Percentiles rank a stretch among this genome's conserved stretches.
These are phyloP conservation scores for Coprinopsis sp. DNA, from an alignment of 768 basidiomycete genomes.

Conservation along the genomic window DNA sequence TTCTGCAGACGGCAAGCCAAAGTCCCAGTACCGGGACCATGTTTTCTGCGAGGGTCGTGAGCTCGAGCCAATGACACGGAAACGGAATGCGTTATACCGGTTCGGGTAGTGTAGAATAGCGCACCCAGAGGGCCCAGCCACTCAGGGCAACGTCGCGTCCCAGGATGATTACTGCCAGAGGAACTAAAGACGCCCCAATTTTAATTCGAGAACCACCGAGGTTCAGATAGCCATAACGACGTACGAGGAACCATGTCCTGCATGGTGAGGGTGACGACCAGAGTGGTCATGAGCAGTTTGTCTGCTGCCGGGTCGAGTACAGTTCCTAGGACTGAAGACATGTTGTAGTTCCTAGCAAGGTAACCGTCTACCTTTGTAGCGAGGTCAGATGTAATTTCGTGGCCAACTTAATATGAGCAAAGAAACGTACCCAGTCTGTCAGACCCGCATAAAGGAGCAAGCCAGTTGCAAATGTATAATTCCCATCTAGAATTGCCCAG, in stretches of 20 bases:
- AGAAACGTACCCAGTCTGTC: constrained; percentile 73
- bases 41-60: constrained; percentile 63
- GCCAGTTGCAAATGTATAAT: constrained; percentile 77
- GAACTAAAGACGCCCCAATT: constrained; percentile 45
- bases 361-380: constrained; percentile 91
- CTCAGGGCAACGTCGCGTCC: constrained; percentile 86
- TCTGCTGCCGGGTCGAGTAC: constrained; percentile 97
- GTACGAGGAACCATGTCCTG: constrained; percentile 79
- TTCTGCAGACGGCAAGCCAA: constrained; percentile 92
- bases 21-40: constrained; percentile 90
- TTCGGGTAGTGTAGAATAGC: constrained; percentile 81
- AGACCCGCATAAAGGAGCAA: constrained; percentile 89
- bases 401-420: background rate
- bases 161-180: constrained; percentile 79
- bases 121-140: constrained; percentile 87
- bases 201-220: background rate
- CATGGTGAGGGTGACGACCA: constrained; percentile 82
- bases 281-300: constrained; percentile 91
- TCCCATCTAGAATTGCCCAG: constrained; percentile 78
- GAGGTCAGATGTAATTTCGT: no score
- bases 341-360: constrained; percentile 80
- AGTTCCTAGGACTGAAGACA: constrained; percentile 89
- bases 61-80: background rate
- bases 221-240: constrained; percentile 20
- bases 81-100: constrained; percentile 48